A percentile compares a stretch with the other conserved stretches of the same genome.
Conservation (phyloP, 805 yeast species). For the Saccharomycopsis javanensis region DNA sequence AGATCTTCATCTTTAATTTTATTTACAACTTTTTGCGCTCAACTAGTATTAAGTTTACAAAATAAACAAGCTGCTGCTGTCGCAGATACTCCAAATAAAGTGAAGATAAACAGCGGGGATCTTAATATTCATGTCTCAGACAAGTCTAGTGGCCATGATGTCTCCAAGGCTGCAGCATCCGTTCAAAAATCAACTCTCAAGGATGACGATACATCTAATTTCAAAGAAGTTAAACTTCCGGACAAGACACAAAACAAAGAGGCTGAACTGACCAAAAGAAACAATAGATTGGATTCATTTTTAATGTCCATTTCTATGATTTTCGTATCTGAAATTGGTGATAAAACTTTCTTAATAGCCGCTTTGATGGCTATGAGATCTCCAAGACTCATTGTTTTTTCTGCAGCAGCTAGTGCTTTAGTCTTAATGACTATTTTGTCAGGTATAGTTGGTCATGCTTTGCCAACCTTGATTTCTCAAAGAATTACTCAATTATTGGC, state of each 20-base stretch:
- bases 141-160: too few species aligned
- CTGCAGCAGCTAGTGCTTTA: constrained; percentile 77
- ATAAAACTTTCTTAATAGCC: constrained; percentile 92
- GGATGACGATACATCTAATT: neutral
- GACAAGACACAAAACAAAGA: neutral
- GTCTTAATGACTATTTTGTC: constrained; percentile 86
- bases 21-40: neutral
- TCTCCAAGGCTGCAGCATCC: too few species aligned
- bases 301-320: constrained; percentile 85
- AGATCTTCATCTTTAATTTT: neutral
- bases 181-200: too few species aligned
- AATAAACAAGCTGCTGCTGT: neutral
- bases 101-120: too few species aligned
- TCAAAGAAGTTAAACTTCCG: neutral
- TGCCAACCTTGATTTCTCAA: constrained; percentile 76
- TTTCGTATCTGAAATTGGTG: constrained; percentile 92
- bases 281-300: constrained; percentile 39
- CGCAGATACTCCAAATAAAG: neutral
- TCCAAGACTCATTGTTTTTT: constrained; percentile 72
- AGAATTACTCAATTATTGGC: constrained; percentile 76
- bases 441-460: constrained; percentile 84
- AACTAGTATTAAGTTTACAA: neutral
- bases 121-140: too few species aligned
- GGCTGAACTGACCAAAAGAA: neutral
- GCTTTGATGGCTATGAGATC: constrained; percentile 98